Evolutionary conservation across 1,139 yeast species (phyloP).

Genomic region (Suhomyces bribrorum): DNA sequence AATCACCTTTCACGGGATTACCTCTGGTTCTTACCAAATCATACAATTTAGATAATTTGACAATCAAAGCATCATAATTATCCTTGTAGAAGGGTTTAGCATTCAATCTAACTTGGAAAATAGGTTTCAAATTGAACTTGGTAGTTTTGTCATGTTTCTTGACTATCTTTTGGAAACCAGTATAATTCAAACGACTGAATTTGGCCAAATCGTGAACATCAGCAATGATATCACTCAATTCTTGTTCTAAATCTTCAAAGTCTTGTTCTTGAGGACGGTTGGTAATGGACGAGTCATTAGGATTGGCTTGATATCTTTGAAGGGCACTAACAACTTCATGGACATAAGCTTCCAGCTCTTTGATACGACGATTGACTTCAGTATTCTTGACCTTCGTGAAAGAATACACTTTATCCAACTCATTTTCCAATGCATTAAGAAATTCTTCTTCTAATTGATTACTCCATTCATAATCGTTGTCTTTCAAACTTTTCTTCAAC

Average conservation of each 20-base stretch:
- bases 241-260: constrained; percentile 88
- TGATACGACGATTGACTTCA: constrained; percentile 79
- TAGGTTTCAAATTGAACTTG: constrained; percentile 79
- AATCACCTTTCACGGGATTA: constrained; percentile 90
- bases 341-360: constrained; percentile 73
- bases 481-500: constrained; percentile 64
- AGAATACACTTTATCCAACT: constrained; percentile 86
- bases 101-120: constrained; percentile 88
- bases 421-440: constrained; percentile 69
- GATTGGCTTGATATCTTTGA: constrained; percentile 20
- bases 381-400: constrained; percentile 86
- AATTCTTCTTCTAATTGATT: constrained; percentile 80
- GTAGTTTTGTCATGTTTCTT: constrained; percentile 96
- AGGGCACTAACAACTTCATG: constrained; percentile 57
- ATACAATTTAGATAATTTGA: constrained; percentile 82
- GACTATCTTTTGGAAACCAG: constrained; percentile 93
- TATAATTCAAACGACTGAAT: constrained; percentile 86
- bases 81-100: constrained; percentile 95
- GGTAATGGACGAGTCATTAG: constrained; percentile 24
- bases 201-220: constrained; percentile 97
- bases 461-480: constrained; percentile 63
- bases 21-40: constrained; percentile 95
- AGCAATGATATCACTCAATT: constrained; percentile 88
- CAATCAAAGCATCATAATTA: constrained; percentile 85
- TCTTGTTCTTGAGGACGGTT: constrained; percentile 67